These are phyloP conservation scores for Pilatotrama ljubarskyi DNA, from an alignment of 768 basidiomycete genomes.

Conservation along the genomic window DNA sequence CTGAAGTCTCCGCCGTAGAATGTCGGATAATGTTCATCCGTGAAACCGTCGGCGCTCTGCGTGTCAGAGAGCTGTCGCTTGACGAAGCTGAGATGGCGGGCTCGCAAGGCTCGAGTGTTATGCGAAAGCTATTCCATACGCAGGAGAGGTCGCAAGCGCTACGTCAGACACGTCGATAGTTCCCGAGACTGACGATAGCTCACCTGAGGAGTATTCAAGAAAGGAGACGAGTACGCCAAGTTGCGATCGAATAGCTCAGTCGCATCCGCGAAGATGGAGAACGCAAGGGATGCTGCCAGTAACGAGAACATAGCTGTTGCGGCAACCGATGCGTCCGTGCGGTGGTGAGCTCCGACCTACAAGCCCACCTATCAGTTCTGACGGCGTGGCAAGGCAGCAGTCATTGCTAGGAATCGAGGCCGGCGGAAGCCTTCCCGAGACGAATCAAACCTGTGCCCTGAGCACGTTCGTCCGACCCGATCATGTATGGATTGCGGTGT, in stretches of 20 bases:
- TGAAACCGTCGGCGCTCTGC: slow-evolving; percentile 34
- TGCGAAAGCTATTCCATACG: slow-evolving; percentile 36
- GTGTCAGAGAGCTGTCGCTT: slow-evolving; percentile 32
- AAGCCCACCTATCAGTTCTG: no score
- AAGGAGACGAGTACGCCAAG: slow-evolving; percentile 1
- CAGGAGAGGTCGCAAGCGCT: no score
- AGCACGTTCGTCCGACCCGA: no score
- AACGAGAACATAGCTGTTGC: no score
- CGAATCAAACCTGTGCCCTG: no score
- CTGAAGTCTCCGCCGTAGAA: slow-evolving; percentile 51
- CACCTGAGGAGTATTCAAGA: neutral
- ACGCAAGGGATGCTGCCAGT: neutral
- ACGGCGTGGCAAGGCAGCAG: no score
- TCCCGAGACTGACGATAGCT: neutral
- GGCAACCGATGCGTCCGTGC: no score
- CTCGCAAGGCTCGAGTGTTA: slow-evolving; percentile 38
- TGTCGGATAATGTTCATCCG: slow-evolving; percentile 47
- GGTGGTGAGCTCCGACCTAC: no score
- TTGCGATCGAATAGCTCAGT: slow-evolving; percentile 7
- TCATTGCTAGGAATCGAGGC: no score
- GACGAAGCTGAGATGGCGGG: slow-evolving; percentile 30
- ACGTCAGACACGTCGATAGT: no score
- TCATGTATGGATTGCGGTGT: no score
- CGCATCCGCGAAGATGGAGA: neutral
- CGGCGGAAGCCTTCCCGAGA: no score